Evolutionary conservation across 2,329 filamentous ascomycete species (phyloP).

Genomic region (Monilinia polystroma): DNA sequence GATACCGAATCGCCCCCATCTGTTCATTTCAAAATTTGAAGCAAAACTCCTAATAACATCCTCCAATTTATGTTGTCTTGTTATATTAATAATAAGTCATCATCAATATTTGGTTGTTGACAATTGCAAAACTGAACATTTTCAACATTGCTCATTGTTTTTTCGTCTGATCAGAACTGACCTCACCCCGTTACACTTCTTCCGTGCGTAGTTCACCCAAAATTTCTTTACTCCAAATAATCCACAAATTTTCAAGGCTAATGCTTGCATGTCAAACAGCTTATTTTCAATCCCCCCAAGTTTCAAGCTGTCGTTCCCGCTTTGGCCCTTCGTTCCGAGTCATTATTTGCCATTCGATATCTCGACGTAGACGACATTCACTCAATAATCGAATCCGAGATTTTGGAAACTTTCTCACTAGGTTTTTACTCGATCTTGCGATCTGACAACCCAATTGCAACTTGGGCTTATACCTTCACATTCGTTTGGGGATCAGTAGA

Average conservation of each 20-base stretch:
- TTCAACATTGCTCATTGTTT: conserved; percentile 10
- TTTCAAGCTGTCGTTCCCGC: conserved; percentile 8
- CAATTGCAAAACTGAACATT: conserved; percentile 14
- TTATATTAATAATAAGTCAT: background rate
- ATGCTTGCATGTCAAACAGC: conserved; percentile 21
- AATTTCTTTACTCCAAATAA: conserved; percentile 8
- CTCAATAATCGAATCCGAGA: conserved; percentile 1
- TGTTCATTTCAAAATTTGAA: conserved; percentile 12
- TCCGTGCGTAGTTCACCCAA: conserved; percentile 21
- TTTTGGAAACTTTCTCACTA: background rate
- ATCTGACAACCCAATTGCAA: background rate
- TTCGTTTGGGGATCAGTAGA: background rate
- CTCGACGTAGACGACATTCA: background rate
- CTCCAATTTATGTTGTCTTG: background rate
- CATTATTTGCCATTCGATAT: background rate
- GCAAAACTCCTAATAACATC: conserved; percentile 9
- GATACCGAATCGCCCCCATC: conserved; percentile 16
- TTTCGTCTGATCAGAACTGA: conserved; percentile 16
- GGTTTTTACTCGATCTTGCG: background rate
- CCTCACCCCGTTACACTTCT: conserved; percentile 7
- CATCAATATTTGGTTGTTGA: background rate
- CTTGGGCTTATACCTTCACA: background rate
- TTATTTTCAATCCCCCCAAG: conserved; percentile 9
- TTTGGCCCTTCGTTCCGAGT: conserved; percentile 1
- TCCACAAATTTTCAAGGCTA: conserved; percentile 19